Evolutionary conservation across 768 basidiomycete genomes (phyloP), one percentile per base, ranked within the genome.

Genomic region (Favolaschia claudopus): DNA sequence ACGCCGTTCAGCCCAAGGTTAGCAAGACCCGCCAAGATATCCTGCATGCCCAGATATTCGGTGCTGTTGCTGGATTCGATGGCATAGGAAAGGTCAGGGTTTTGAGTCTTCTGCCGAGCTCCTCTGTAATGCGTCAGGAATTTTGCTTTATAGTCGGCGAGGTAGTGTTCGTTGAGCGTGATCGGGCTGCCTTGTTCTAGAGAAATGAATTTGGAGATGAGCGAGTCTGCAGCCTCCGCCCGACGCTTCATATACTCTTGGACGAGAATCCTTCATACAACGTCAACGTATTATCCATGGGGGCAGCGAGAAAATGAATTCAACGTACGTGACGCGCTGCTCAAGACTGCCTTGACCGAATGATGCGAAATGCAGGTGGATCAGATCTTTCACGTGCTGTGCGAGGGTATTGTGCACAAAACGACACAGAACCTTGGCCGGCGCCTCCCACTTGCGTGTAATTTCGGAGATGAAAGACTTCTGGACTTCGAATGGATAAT

Each of bases 401-500:
- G 69, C 66, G 7, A 89, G 62, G 4, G 77, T 74, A 0, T 28
- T 31, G 51, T 81, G 70, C 0, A 84, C 73, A 0, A 64, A 27
- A 0, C 77, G 72, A 51, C 84, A 85, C 8, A 91, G 77, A 0
- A 50, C 25, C 17, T 77, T 65, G 0, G 85, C 74, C 0, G 88
- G 90, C 0, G 36, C 38, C 0, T 54, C 44, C 90, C 89, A 91
- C 44, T 81, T 64, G 14, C 63, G 32, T 4, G 82, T 77, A 31
- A 85, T 68, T 1, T 70, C 55, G 3, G 65, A 50, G 48, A 92
- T 87, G 58, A 82, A 87, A 0, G 70, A 66, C 10, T 77, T 69
- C 44, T 85, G 83, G 0, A 91, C 85, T 0, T 85, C 74, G 58
- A 87, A 91, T 0, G 89, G 89, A 58, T 85, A 88, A 58, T 82